These are phyloP conservation scores for Leishmania amazonensis DNA, from an alignment of 208 protist genomes.

Conservation along the genomic window DNA sequence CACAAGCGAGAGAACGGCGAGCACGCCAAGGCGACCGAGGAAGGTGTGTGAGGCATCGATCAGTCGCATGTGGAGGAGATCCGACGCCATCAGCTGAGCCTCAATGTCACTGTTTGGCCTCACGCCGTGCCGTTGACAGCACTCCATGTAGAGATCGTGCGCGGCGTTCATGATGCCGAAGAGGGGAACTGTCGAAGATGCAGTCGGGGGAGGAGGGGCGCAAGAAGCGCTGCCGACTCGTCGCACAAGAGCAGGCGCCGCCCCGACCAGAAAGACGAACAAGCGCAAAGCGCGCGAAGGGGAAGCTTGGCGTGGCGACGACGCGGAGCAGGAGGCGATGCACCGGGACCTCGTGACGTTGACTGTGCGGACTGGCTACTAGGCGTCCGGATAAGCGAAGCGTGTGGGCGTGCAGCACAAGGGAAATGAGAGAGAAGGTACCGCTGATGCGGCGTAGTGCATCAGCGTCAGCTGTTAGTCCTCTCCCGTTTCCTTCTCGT, in stretches of 20 bases:
- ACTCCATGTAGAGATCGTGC: conserved; percentile 63
- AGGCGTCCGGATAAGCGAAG: background rate
- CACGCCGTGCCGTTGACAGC: conserved; percentile 57
- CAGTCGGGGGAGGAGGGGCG: background rate
- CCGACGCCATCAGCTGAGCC: conserved; percentile 51
- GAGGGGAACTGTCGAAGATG: background rate
- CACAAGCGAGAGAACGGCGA: conserved; percentile 73
- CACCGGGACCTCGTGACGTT: background rate
- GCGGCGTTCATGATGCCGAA: conserved; percentile 14
- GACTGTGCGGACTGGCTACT: background rate
- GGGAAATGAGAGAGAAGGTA: conserved; percentile 5
- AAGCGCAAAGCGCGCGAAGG: background rate
- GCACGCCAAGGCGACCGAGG: conserved; percentile 69
- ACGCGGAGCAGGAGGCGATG: background rate
- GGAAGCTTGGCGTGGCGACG: background rate
- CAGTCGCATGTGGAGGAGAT: conserved; percentile 45
- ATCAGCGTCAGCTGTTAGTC: background rate
- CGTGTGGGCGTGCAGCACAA: background rate
- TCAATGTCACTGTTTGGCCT: conserved; percentile 73
- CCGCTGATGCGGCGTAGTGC: background rate
- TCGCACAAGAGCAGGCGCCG: background rate
- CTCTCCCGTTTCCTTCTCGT: background rate
- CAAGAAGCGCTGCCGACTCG: background rate
- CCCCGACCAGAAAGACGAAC: background rate
- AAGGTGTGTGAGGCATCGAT: conserved; percentile 83